A percentile compares a stretch with the other conserved stretches of the same genome.
Conservation (phyloP, 202 grass and related monocot genomes). For the Carex arenaria region DNA sequence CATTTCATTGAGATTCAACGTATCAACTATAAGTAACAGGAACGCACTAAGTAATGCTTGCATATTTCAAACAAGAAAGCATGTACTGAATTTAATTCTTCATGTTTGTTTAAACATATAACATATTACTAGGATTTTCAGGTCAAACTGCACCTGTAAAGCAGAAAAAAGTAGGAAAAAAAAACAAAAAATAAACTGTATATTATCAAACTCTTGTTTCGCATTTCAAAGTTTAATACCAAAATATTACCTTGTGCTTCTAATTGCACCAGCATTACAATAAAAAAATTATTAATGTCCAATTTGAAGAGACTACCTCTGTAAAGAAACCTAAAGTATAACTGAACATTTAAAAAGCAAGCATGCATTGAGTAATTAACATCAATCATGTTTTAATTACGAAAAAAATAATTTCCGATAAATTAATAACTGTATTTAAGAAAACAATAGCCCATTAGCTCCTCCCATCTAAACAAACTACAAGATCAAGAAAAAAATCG, state of each 20-base stretch:
- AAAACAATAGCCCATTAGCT: not conserved
- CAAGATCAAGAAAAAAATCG: not conserved
- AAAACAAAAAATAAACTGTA: not conserved
- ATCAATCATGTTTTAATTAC: not conserved
- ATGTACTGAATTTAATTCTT: not conserved
- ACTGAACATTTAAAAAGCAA: not conserved
- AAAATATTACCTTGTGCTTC: not conserved
- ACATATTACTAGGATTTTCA: not conserved
- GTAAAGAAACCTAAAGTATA: not conserved
- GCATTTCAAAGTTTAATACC: not conserved
- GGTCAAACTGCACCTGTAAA: too few species aligned
- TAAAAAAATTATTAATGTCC: not conserved
- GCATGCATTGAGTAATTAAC: not conserved
- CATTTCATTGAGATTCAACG: not conserved
- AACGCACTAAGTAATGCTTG: not conserved
- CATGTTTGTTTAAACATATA: not conserved
- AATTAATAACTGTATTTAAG: too few species aligned
- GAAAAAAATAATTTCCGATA: not conserved
- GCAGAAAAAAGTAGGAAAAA: not conserved
- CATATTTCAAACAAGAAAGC: not conserved
- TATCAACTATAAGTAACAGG: not conserved
- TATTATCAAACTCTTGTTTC: not conserved
- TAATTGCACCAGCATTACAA: not conserved
- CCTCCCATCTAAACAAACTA: not conserved
- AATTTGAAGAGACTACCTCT: not conserved